phyloP scores from a whole-genome alignment of 2,329 filamentous ascomycete genomes.

The Pseudocercospora crystallina region DNA sequence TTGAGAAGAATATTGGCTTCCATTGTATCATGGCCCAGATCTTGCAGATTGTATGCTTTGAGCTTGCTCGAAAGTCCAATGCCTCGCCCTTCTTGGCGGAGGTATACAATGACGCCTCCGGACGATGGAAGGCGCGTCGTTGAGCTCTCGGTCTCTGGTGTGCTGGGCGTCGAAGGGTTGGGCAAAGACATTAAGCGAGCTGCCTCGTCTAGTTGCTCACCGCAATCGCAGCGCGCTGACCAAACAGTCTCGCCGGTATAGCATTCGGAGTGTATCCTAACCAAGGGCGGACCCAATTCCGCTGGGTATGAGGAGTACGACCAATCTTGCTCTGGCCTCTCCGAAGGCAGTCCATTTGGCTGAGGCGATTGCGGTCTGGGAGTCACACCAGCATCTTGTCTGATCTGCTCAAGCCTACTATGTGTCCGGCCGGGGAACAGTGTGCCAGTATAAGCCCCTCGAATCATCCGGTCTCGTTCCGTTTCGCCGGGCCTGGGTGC shows the following conservation, averaged over 20 bases:
- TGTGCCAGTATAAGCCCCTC: constrained; percentile 87
- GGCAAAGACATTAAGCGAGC: constrained; percentile 75
- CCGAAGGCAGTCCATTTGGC: constrained; percentile 20
- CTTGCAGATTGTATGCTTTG: constrained; percentile 97
- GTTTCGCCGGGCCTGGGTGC: constrained; percentile 73
- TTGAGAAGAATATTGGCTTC: constrained; percentile 89
- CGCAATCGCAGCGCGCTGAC: constrained; percentile 96
- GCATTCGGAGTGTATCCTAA: constrained; percentile 96
- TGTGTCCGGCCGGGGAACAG: constrained; percentile 81
- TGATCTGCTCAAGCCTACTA: constrained; percentile 62
- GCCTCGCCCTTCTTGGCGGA: constrained; percentile 92
- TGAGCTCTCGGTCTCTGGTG: constrained; percentile 22
- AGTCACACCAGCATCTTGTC: constrained; percentile 40
- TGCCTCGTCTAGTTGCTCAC: constrained; percentile 95
- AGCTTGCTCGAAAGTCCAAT: constrained; percentile 94
- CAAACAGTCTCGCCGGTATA: constrained; percentile 98
- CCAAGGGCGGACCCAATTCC: constrained; percentile 62
- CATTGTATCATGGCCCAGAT: constrained; percentile 94
- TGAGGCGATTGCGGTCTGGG: constrained; percentile 21
- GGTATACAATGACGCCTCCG: constrained; percentile 91
- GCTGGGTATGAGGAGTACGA: constrained; percentile 28
- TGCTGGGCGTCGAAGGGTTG: constrained; percentile 28
- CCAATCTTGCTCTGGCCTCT: constrained; percentile 7
- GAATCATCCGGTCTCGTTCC: constrained; percentile 86
- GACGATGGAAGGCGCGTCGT: constrained; percentile 46